Percentiles rank a stretch among this genome's conserved stretches.
These are phyloP conservation scores for Chrysanthemum lavandulifolium DNA, from an alignment of 129 eudicot genomes.

Conservation along the genomic window DNA sequence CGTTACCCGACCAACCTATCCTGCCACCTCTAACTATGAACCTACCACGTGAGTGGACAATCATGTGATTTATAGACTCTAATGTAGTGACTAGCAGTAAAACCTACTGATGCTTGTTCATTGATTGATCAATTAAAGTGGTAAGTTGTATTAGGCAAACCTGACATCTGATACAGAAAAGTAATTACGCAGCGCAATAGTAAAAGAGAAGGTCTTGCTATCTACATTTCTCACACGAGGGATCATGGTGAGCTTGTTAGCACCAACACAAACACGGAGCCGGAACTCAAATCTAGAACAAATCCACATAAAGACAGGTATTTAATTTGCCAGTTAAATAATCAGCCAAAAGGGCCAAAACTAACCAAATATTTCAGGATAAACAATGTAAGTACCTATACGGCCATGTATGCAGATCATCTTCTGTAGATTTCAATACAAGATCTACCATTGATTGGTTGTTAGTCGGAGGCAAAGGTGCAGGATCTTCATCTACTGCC, in stretches of 20 bases:
- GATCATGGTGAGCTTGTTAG: slow-evolving; percentile 68
- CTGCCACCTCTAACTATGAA: not conserved
- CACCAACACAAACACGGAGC: slow-evolving; percentile 54
- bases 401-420: slow-evolving; percentile 83
- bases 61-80: slow-evolving; percentile 2
- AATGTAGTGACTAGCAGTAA: not conserved
- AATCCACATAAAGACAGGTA: slow-evolving; percentile 16
- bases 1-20: too few species aligned
- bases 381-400: slow-evolving; percentile 41
- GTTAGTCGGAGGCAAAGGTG: slow-evolving; percentile 67
- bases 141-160: slow-evolving; percentile 41
- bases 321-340: not conserved
- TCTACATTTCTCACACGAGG: slow-evolving; percentile 86
- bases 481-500: slow-evolving; percentile 67
- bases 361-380: not conserved
- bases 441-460: slow-evolving; percentile 78
- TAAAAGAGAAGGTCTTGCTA: slow-evolving; percentile 69
- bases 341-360: slow-evolving; percentile 11
- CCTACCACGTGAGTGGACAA: not conserved
- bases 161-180: slow-evolving; percentile 88
- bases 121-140: slow-evolving; percentile 3
- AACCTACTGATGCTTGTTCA: not conserved
- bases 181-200: slow-evolving; percentile 69
- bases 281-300: slow-evolving; percentile 80
- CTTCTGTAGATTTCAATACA: slow-evolving; percentile 68